Percentiles rank a stretch among this genome's conserved stretches.
Conservation (phyloP, 1,284 basidiomycete genomes). For the Irpex sp. region DNA sequence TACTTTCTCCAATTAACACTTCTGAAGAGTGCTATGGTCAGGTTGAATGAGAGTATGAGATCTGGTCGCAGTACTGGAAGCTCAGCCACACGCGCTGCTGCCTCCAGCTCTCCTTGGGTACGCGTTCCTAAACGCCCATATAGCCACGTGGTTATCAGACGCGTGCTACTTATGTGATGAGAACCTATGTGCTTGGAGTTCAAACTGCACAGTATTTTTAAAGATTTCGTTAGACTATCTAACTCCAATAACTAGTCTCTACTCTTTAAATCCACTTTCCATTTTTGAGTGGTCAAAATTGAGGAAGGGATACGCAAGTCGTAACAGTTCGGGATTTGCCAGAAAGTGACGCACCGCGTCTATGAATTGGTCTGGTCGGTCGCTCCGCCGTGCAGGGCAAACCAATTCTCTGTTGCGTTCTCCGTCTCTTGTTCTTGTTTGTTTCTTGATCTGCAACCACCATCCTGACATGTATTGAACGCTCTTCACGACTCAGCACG, state of each 20-base stretch:
- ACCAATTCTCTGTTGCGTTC: too few species aligned
- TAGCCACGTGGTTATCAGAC: not conserved
- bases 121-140: not conserved
- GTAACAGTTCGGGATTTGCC: not conserved
- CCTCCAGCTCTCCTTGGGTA: not conserved
- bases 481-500: conserved; percentile 5
- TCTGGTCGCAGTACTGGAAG: not conserved
- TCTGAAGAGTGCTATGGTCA: not conserved
- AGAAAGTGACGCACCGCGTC: not conserved
- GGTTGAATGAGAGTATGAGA: not conserved
- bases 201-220: too few species aligned
- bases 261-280: too few species aligned
- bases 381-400: too few species aligned
- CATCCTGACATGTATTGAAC: conserved; percentile 8
- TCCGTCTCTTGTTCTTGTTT: not conserved
- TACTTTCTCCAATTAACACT: not conserved
- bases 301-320: too few species aligned
- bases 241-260: too few species aligned
- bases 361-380: too few species aligned
- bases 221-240: too few species aligned
- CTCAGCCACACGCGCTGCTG: not conserved
- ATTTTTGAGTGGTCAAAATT: too few species aligned
- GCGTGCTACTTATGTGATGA: too few species aligned
- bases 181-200: too few species aligned
- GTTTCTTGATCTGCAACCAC: not conserved